Percentiles rank a stretch among this genome's conserved stretches.
Conservation (phyloP, 805 yeast species). For the Komagataella pastoris region DNA sequence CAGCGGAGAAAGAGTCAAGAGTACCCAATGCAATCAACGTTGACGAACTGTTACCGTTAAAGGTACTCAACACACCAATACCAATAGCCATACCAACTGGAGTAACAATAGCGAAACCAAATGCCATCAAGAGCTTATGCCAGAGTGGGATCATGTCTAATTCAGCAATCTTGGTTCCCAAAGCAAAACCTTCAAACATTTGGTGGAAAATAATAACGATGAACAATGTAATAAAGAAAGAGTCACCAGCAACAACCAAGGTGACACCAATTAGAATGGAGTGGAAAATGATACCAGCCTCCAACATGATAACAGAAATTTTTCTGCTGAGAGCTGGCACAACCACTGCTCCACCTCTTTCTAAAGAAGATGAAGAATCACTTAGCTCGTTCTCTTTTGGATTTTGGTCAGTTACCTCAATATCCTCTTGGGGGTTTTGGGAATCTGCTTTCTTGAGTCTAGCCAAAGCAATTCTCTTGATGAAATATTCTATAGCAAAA, state of each 20-base stretch:
- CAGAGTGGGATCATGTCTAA: not conserved
- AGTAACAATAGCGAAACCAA: not conserved
- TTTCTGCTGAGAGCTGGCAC: conserved; percentile 15
- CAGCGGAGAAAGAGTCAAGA: not conserved
- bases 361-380: not conserved
- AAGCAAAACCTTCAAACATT: conserved; percentile 67
- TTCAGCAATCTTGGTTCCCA: conserved; percentile 41
- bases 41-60: not conserved
- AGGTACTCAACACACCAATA: not conserved
- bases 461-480: not conserved
- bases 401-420: conserved; percentile 1
- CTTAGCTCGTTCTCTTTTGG: not conserved
- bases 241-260: conserved; percentile 49
- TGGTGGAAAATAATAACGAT: conserved; percentile 64
- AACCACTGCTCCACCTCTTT: conserved; percentile 4
- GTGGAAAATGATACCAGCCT: conserved; percentile 64
- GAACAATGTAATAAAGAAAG: conserved; percentile 38
- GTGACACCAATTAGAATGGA: conserved; percentile 64
- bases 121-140: not conserved
- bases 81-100: not conserved
- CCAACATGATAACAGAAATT: conserved; percentile 38
- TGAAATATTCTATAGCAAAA: conserved; percentile 21
- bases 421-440: conserved; percentile 8
- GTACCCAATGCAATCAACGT: not conserved
- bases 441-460: conserved; percentile 1